Base-by-base conservation (phyloP, 495 filamentous ascomycete species). In the Neurospora pannonica region DNA sequence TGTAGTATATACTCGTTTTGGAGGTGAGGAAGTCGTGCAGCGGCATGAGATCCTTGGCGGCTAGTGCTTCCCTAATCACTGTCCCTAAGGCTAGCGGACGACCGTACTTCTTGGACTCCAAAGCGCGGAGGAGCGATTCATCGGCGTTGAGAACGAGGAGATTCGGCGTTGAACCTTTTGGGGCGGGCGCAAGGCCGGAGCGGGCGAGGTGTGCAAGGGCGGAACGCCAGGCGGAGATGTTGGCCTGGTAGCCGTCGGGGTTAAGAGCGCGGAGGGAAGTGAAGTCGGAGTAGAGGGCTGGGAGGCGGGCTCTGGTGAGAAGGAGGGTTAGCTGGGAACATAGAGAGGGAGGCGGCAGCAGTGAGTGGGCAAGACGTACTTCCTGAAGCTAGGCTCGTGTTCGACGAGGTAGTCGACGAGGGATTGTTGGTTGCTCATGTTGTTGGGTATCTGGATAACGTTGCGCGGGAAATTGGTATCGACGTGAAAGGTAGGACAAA, bases 271-370 rank as follows among this genome's bases (percentile, higher is more conserved):
- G 88, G 75, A 95, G 94, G 42, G 87, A 80, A 5, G 89, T 85
- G 82, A 99, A 98, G 81, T 98, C 97, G 73, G 95, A 97, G 84
- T 97, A 99, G 71, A 99, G 89, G 17, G 95, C 95, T 7, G 94
- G 92, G 5, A 98, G 90, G 48, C 96, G 94, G 75, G 91, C 89
- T 83, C 92, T 96, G 13, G 13, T 9, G 21, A 54, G 43, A 75
- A 43, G 24, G 46, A 17, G 38, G 72, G 74, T 76, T 31, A 72
- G 75, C 71, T n/a, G 34, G 34, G 19, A 5, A 40, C 5, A 46
- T 4, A 21, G 10, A 28, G 39, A 40, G n/a, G 31, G 13, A 37
- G 24, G n/a, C 1, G 31, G n/a, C 21, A 34, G 21, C n/a, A 39
- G 38, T 70, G 21, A 10, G 19, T 36, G 19, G 34, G 9, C 17